Base-by-base conservation (phyloP, 2,329 filamentous ascomycete species). In the Fusarium marasasianum region DNA sequence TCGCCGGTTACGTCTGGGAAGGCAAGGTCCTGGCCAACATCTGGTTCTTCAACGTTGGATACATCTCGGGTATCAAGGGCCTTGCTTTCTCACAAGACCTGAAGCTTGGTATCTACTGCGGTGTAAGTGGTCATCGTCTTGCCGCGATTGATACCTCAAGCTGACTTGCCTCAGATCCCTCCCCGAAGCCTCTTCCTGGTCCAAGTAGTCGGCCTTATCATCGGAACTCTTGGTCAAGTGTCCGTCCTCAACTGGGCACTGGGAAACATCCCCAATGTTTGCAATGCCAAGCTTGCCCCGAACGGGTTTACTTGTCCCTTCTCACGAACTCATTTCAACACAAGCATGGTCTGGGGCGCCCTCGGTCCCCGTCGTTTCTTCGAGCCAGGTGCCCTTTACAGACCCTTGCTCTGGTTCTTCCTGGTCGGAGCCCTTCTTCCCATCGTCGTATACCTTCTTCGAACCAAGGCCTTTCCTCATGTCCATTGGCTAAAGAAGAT, bases 331-430 rank as follows among this genome's bases (percentile, higher is more conserved):
- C 79, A 83, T 78, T 90, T 89, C 80, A 89, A 86, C 33, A 86
- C 85, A 9, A 89, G 87, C 12, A 82, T 89, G 50, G 85, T 89
- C 60, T 89, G 87, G 88, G 89, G 89, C 38, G 82, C 87, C 22
- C 87, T 91, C 31, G 89, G 89, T 0, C 89, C 89, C 1, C 78
- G 82, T 3, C 83, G 88, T 4, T 88, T 91, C 76, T 90, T 90
- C 76, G 85, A 85, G 2, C 77, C 83, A 0, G 87, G 86, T 5
- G 82, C 85, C 5, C 80, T 89, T 9, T 90, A 91, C 75, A 81
- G 83, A 0, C 75, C 80, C 0, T 79, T 90, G 24, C 82, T 87
- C 56, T 89, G 82, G 80, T 90, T 89, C 81, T 91, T 86, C 81
- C 80, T 90, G 26, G 80, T 87, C 4, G 88, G 89, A 2, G 83